A percentile compares a stretch with the other conserved stretches of the same genome.
These are phyloP conservation scores for Fomitopsis serialis DNA, from an alignment of 768 basidiomycete species.

Conservation along the genomic window DNA sequence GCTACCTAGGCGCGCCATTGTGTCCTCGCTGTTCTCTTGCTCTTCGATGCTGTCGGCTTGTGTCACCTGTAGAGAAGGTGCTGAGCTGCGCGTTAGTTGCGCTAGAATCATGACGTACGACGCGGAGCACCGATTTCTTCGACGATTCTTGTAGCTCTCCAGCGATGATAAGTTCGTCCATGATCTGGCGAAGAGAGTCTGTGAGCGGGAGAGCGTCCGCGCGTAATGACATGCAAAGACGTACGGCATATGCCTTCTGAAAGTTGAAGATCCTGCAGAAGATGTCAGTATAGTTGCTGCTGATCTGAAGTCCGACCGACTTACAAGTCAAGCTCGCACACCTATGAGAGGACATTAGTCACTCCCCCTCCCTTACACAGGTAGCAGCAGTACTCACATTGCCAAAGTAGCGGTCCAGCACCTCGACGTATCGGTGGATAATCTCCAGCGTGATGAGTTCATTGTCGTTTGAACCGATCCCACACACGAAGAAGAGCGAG, in stretches of 20 bases:
- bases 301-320: not conserved
- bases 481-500: conserved; percentile 91
- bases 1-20: conserved; percentile 51
- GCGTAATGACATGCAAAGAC: conserved; percentile 10
- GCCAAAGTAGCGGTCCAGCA: conserved; percentile 80
- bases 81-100: not conserved
- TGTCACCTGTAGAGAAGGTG: conserved; percentile 52
- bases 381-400: conserved; percentile 48
- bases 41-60: conserved; percentile 83
- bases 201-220: not conserved
- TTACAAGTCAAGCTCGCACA: conserved; percentile 90
- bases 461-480: conserved; percentile 80
- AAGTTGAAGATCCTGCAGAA: conserved; percentile 88
- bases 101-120: conserved; percentile 32
- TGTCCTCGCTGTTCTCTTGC: conserved; percentile 80
- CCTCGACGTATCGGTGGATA: conserved; percentile 91
- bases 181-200: conserved; percentile 44
- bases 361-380: not conserved
- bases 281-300: not conserved
- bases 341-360: conserved; percentile 35
- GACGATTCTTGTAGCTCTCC: conserved; percentile 95
- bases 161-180: conserved; percentile 91
- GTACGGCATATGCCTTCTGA: conserved; percentile 87
- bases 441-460: conserved; percentile 90
- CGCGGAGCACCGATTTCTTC: conserved; percentile 61